These are phyloP conservation scores for Odontarrhena argentea DNA, from an alignment of 345 rosid genomes.

Conservation along the genomic window DNA sequence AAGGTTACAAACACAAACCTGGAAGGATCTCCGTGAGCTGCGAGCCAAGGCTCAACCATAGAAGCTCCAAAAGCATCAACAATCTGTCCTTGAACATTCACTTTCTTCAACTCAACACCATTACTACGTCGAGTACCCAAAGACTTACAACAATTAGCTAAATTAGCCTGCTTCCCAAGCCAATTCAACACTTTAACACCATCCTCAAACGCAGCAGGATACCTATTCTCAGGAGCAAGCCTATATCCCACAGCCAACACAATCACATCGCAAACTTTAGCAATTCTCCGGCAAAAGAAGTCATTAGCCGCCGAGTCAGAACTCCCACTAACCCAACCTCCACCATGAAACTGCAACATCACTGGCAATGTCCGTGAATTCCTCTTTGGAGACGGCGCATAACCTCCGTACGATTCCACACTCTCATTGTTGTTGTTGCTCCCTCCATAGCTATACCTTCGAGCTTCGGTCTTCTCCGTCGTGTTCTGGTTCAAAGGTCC, in stretches of 20 bases:
- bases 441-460: conserved; percentile 33
- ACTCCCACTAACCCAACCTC: conserved; percentile 84
- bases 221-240: conserved; percentile 79
- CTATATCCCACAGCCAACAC: conserved; percentile 88
- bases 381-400: conserved; percentile 49
- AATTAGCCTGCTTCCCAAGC: conserved; percentile 77
- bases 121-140: conserved; percentile 41
- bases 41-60: conserved; percentile 84
- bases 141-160: conserved; percentile 55
- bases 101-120: conserved; percentile 42
- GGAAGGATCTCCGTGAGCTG: conserved; percentile 74
- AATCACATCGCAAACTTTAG: conserved; percentile 71
- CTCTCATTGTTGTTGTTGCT: conserved; percentile 21
- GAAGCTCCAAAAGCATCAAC: conserved; percentile 80
- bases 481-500: conserved; percentile 16
- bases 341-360: conserved; percentile 94
- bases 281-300: conserved; percentile 69
- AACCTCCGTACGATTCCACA: conserved; percentile 57
- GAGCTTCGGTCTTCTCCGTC: conserved; percentile 29
- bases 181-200: conserved; percentile 80
- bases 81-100: conserved; percentile 42
- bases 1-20: conserved; percentile 45
- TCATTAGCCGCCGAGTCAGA: conserved; percentile 67
- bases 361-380: conserved; percentile 64
- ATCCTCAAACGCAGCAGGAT: conserved; percentile 83